Percentiles rank a stretch among this genome's conserved stretches.
phyloP scores from a whole-genome alignment of 345 rosid genomes.

The Gossypium turneri region DNA sequence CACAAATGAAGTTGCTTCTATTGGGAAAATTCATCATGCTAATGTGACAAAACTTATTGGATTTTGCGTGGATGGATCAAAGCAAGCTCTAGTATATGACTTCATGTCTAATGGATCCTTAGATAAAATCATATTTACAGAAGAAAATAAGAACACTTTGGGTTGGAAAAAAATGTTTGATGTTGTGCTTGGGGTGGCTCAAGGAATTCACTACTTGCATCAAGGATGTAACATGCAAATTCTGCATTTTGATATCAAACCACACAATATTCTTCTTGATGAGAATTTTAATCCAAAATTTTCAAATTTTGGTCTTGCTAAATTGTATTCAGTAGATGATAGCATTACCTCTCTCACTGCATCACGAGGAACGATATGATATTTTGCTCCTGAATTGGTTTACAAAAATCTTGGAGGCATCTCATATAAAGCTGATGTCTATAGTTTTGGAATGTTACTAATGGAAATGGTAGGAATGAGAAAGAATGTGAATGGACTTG shows the following conservation, averaged over 20 bases:
- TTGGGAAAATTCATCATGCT: neutral
- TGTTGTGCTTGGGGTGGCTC: neutral
- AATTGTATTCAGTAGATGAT: too few relatives aligned
- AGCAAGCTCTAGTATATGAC: constrained; percentile 13
- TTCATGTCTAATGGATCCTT: neutral
- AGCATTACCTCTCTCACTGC: too few relatives aligned
- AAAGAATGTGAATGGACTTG: too few relatives aligned
- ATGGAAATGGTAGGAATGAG: too few relatives aligned
- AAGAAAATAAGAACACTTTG: neutral
- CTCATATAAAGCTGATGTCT: too few relatives aligned
- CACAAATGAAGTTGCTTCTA: neutral
- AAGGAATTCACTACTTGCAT: neutral
- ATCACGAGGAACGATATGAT: too few relatives aligned
- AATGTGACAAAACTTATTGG: neutral
- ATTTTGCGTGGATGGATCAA: constrained; percentile 1
- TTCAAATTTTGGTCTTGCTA: too few relatives aligned
- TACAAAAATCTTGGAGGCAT: too few relatives aligned
- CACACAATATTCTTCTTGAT: too few relatives aligned
- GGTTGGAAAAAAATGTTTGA: neutral
- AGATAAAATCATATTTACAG: neutral
- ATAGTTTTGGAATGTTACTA: too few relatives aligned
- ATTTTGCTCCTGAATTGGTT: too few relatives aligned
- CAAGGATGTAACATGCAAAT: neutral
- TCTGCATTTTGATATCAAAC: neutral
- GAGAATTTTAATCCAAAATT: too few relatives aligned